phyloP scores from a whole-genome alignment of 2,329 filamentous ascomycete species.

The Dactylellina sp. region DNA sequence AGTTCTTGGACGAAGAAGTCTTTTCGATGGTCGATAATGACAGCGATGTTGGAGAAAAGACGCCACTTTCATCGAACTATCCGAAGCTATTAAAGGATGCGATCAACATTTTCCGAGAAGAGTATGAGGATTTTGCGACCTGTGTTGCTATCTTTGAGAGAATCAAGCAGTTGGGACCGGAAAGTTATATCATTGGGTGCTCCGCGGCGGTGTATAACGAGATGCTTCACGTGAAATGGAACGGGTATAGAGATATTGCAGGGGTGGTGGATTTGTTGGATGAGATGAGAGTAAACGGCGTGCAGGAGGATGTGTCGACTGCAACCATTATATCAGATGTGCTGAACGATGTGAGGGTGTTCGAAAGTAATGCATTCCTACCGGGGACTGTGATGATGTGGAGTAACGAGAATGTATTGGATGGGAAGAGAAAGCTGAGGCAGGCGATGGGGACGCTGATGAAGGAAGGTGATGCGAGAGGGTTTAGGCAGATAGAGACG shows the following conservation, averaged over 20 bases:
- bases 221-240: conserved; percentile 58
- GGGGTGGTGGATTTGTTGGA: conserved; percentile 59
- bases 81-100: conserved; percentile 58
- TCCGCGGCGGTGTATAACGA: conserved; percentile 59
- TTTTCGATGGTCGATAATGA: conserved; percentile 50
- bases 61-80: conserved; percentile 51
- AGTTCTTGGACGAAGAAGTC: conserved; percentile 58
- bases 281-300: conserved; percentile 60
- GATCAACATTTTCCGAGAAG: conserved; percentile 53
- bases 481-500: conserved; percentile 4
- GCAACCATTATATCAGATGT: conserved; percentile 55
- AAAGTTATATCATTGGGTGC: conserved; percentile 60
- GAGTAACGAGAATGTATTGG: conserved; percentile 49
- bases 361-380: conserved; percentile 44
- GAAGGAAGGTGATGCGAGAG: conserved; percentile 33
- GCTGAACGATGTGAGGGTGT: conserved; percentile 45
- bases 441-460: conserved; percentile 31
- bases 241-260: conserved; percentile 58
- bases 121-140: conserved; percentile 57
- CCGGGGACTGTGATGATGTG: conserved; percentile 54
- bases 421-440: conserved; percentile 47
- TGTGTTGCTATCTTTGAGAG: conserved; percentile 58
- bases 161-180: conserved; percentile 58
- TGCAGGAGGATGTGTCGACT: conserved; percentile 58
- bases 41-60: background rate